Base-by-base conservation (phyloP, 2,329 filamentous ascomycete species). In the Colletotrichum truncatum region DNA sequence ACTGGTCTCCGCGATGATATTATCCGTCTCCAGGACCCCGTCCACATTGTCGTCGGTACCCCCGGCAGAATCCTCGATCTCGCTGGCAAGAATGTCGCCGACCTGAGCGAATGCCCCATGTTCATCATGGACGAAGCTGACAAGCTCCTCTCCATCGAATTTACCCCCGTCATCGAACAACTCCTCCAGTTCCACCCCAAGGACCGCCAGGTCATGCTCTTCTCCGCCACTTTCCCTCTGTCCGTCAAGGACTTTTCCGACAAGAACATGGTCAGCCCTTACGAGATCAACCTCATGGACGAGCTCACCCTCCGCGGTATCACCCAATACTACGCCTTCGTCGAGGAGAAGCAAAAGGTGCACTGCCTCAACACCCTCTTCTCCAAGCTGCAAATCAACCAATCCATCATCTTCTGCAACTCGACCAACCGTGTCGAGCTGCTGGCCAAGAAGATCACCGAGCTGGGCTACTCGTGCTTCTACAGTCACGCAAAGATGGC, bases 111-210 rank as follows among this genome's bases (percentile, higher is more conserved):
- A 81, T 98, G 96, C 77, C 91, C 94, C 73, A 98, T 97, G 75
- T 99, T 99, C 77, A 93, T 99, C 81, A 99, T 99, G 96, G 96
- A 99, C 75, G 96, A 99, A 80, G 96, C 96, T 59, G 96, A 99
- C 81, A 99, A 99, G 84, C 89, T 99, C 67, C 87, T 99, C 53
- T 99, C 96, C 6, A 89, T 93, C 65, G 96, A 99, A 77, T 99
- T 99, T 77, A 99, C 96, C 6, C 94, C 95, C 25, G 94, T 97
- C 69, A 97, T 99, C 71, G 97, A 99, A 80, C 94, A 99, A 78
- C 86, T 99, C 21, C 86, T 99, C 52, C 91, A 93, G 69, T 98
- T 97, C 81, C 95, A 98, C 78, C 95, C 96, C 68, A 97, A 96
- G 79, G 95, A 99, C 76, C 92, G 96, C 64, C 96, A 99, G 81